Conservation (phyloP, 2,329 filamentous ascomycete genomes). For the Fonsecaea nubica region DNA sequence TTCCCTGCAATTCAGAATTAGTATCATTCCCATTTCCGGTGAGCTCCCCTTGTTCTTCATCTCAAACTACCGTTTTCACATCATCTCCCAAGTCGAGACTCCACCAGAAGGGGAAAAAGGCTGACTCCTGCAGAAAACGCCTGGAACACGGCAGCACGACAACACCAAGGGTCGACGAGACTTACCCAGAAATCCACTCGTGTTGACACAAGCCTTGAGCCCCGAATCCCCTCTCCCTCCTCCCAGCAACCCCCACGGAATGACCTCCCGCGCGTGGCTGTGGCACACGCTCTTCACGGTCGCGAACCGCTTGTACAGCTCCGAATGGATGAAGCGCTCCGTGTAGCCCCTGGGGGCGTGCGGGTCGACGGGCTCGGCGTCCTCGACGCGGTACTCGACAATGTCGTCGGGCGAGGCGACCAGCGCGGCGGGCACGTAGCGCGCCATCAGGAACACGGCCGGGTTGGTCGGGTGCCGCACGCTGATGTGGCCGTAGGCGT, state of each 20-base stretch:
- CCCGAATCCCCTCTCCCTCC: not conserved
- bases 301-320: constrained; percentile 53
- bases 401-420: constrained; percentile 54
- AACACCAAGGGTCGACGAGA: not conserved
- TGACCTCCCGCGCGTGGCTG: constrained; percentile 14
- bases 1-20: not conserved
- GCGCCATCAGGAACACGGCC: constrained; percentile 57
- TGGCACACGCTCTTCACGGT: constrained; percentile 52
- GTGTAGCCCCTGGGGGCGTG: constrained; percentile 49
- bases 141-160: not conserved
- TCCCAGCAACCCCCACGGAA: not conserved
- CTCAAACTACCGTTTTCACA: not conserved
- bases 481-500: constrained; percentile 63
- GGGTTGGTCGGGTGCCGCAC: constrained; percentile 57
- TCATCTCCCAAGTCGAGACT: not conserved
- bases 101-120: not conserved
- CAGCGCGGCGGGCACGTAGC: constrained; percentile 55
- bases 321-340: constrained; percentile 57
- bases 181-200: constrained; percentile 7
- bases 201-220: constrained; percentile 5
- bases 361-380: constrained; percentile 51
- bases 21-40: not conserved
- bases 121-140: not conserved
- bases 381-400: constrained; percentile 54
- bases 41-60: not conserved